Evolutionary conservation across 495 filamentous ascomycete species (phyloP), one percentile per base, ranked within the genome.

Genomic region (Neurospora hispaniola): DNA sequence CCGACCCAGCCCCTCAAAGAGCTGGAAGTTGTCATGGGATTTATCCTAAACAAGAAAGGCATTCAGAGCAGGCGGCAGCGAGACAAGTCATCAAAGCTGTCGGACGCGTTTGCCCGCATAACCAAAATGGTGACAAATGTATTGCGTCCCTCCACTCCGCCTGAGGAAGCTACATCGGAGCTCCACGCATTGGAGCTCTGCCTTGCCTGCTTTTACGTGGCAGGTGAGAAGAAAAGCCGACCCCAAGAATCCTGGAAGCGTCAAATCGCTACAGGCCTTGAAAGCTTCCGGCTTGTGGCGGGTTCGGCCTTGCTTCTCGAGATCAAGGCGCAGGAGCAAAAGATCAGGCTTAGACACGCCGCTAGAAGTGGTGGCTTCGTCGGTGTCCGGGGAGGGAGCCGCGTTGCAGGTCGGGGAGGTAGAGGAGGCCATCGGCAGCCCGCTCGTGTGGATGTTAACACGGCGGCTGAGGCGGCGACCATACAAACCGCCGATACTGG

Each of bases 1-100:
- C 87, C 88, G 0, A 78, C 77, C 46, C 83, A 87, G 38, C 84
- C 83, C 0, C 82, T 96, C 12, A 87, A 80, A 4, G 93, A 97
- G 77, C 78, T 91, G 12, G 93, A 97, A 81, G 91, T 92, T 31
- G 93, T 94, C 78, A 85, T 88, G 41, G 92, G 93, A 39, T 87
- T 84, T 48, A 90, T 96, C 70, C 80, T 94, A 27, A 92, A 90
- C 72, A 89, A 86, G 68, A 83, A 80, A 1, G 89, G 89, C 38
- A 79, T 80, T 5, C 88, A 89, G 73, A 89, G 83, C 18, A 85
- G 82, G 70, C 84, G 88, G 1, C 89, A 93, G 73, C 88, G 89
- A 59, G 92, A 95, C 68, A 80, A 79, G 4, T 90, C 88, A 4
- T 80, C 79, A 1, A 85, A 81, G 16, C 85, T 94, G 83, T 89